A percentile compares a stretch with the other conserved stretches of the same genome.
phyloP scores from a whole-genome alignment of 73 alveolate genomes.

The Tetrahymena thermophila region DNA sequence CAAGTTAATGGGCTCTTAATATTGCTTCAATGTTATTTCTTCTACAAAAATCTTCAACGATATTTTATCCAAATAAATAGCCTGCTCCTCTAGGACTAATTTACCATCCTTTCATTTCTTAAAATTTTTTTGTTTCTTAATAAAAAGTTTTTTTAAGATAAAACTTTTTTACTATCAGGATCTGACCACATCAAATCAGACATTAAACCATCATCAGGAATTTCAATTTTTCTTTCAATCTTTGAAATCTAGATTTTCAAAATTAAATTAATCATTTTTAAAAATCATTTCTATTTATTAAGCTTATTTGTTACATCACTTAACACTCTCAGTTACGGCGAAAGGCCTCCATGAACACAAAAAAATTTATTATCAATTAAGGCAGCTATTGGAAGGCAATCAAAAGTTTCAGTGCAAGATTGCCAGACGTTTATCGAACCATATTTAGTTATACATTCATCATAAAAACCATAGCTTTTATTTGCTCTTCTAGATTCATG shows the following conservation, averaged over 20 bases:
- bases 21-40: constrained; percentile 70
- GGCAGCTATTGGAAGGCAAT: constrained; percentile 95
- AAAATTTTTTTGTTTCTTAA: neutral
- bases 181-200: constrained; percentile 92
- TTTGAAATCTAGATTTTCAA: neutral
- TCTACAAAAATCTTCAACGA: constrained; percentile 72
- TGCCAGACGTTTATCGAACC: constrained; percentile 97
- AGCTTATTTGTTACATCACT: constrained; percentile 17
- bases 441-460: constrained; percentile 88
- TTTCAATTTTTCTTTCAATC: constrained; percentile 83
- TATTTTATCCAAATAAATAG: constrained; percentile 85
- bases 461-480: constrained; percentile 85
- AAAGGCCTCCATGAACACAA: constrained; percentile 96
- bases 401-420: constrained; percentile 98
- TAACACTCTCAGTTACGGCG: constrained; percentile 49
- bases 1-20: constrained; percentile 93
- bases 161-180: constrained; percentile 69
- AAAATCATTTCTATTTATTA: neutral
- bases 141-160: neutral
- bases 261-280: neutral
- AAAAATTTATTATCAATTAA: constrained; percentile 78
- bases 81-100: constrained; percentile 95
- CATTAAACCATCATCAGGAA: constrained; percentile 93
- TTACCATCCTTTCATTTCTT: constrained; percentile 74
- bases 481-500: constrained; percentile 76